Evolutionary conservation across 139 green algal species (phyloP), one percentile per base, ranked within the genome.

Genomic region (Coccomyxa sp.): DNA sequence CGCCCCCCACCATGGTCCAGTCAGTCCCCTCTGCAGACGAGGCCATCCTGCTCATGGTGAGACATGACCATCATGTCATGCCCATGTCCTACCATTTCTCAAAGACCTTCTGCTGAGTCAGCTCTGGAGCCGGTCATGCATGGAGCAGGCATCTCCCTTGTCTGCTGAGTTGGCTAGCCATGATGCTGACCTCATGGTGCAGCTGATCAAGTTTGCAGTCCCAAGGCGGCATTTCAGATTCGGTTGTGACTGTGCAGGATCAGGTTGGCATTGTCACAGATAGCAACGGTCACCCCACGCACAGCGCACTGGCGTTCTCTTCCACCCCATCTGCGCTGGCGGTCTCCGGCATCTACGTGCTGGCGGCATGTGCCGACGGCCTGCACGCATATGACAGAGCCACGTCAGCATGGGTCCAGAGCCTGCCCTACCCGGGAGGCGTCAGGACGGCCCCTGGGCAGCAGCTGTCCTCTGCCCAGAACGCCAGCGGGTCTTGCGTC

Each of bases 261-360:
- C 80, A 81, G 8, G 83, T 81, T 27, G 85, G 85, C 35, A 79
- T 89, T 14, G 37, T 88, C 0, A 68, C 88, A 0, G 79, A 89
- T 68, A 80, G 38, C 0, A 39, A 8, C 7, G 81, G 85, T 69
- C 74, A 81, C 55, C 81, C 85, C 68, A 35, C 76, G 27, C 38
- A 80, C n/a, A 82, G 64, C 50, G 73, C 85, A 9, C 74, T 89
- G 36, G 80, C 73, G 3, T 80, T 86, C 64, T 73, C 81, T 0
- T 75, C 77, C 22, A 73, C 74, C 3, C 85, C 85, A 2, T 54
- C 69, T 0, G 80, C 82, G 29, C 68, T 89, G n/a, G 80, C 80
- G n/a, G 79, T 72, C 27, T 74, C 77, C 7, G 85, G 81, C 72
- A 5, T 82, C 0, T 81, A 84, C 41, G 69, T 88, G 18, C 55